Evolutionary conservation across 2,329 filamentous ascomycete species (phyloP), one percentile per base, ranked within the genome.

Genomic region (Meredithiella fracta): DNA sequence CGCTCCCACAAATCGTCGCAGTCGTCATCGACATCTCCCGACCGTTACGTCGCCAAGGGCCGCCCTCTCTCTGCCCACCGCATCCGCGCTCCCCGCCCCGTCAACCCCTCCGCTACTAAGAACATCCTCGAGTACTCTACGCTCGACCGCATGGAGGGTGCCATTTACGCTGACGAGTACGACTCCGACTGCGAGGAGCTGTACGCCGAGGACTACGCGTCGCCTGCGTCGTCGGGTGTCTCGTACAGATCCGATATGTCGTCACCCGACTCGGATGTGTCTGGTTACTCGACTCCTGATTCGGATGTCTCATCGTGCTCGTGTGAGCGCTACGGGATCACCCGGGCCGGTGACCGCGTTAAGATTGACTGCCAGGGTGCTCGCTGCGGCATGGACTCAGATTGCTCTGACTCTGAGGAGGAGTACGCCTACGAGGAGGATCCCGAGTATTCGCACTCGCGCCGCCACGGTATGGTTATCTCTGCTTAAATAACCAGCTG

Each of bases 311-410:
- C 78, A 65, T 78, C 77, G 68, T 97, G 92, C 80, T 89, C 84
- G 61, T 97, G 91, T 73, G 88, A 96, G 70, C 86, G 90, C 73
- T 96, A 92, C 74, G 91, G 90, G 64, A 94, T 97, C 75, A 96
- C 90, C 61, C 86, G 89, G 72, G 83, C 84, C 69, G 89, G 90
- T 66, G 85, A 94, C 70, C 83, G 90, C 65, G 85, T 97, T 78
- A 92, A 91, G 79, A 82, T 96, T 69, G 90, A 96, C 79, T 97
- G 91, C 67, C 89, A 89, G 63, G 91, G 91, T 63, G 75, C 82
- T 60, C 83, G 87, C 67, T 96, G 91, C 72, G 86, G 87, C 65
- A 2, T 14, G 5, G 55, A 58, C 40, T 92, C 86, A 72, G 79
- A 78, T 61, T 58, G 58, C 40, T 54, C 54, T 3, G 80, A 85